phyloP scores from a whole-genome alignment of 75 land plant species.

The Cunninghamia lanceolata region DNA sequence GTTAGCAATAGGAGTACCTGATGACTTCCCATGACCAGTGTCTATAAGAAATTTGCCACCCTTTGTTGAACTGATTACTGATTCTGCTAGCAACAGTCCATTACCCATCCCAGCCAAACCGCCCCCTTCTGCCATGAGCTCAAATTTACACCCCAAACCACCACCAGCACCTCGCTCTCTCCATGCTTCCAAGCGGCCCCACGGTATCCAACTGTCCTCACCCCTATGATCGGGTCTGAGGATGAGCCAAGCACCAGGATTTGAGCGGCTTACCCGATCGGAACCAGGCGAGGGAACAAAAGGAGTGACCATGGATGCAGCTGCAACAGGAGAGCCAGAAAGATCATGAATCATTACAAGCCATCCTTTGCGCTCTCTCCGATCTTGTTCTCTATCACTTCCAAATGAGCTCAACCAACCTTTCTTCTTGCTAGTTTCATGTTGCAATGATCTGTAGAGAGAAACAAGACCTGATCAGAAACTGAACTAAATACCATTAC shows the following conservation, averaged over 20 bases:
- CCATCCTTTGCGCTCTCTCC: slow-evolving; percentile 92
- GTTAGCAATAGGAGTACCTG: slow-evolving; percentile 12
- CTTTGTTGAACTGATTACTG: slow-evolving; percentile 30
- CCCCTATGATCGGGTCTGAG: slow-evolving; percentile 60
- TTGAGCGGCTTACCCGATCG: slow-evolving; percentile 84
- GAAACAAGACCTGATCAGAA: background rate
- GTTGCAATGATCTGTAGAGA: slow-evolving; percentile 13
- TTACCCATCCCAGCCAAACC: slow-evolving; percentile 14
- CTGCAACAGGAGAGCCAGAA: slow-evolving; percentile 90
- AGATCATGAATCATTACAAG: slow-evolving; percentile 89
- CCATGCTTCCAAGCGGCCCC: slow-evolving; percentile 68
- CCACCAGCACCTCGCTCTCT: slow-evolving; percentile 32
- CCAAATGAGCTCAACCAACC: slow-evolving; percentile 14
- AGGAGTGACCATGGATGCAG: slow-evolving; percentile 97
- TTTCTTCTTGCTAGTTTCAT: background rate
- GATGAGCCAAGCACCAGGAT: slow-evolving; percentile 95
- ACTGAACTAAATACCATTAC: background rate
- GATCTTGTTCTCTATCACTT: slow-evolving; percentile 15
- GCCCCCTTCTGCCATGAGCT: slow-evolving; percentile 36
- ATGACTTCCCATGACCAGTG: slow-evolving; percentile 14
- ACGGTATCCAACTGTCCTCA: slow-evolving; percentile 27
- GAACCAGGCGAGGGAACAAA: slow-evolving; percentile 91
- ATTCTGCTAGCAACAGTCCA: slow-evolving; percentile 59
- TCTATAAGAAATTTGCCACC: slow-evolving; percentile 69
- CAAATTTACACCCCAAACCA: slow-evolving; percentile 41